Evolutionary conservation across 345 rosid genomes (phyloP).

Genomic region (Carallia pectinifolia): DNA sequence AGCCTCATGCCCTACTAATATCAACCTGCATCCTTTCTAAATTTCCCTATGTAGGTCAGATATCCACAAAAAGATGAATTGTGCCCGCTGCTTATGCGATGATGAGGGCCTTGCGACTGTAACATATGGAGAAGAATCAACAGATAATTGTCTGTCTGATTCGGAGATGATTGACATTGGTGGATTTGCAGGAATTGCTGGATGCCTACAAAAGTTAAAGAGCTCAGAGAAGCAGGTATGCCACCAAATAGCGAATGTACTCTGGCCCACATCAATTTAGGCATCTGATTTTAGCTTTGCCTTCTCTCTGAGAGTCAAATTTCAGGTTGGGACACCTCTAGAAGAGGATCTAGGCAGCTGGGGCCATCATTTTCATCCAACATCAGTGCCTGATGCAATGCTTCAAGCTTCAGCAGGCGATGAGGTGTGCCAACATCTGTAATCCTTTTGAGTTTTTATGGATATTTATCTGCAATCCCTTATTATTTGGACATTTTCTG

Average conservation of each 20-base stretch:
- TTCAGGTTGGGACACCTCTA: conserved; percentile 79
- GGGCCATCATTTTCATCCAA: conserved; percentile 82
- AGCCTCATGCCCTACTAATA: not conserved
- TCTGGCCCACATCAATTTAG: not conserved
- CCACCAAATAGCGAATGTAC: not conserved
- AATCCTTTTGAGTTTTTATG: too few relatives aligned
- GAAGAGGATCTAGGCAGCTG: conserved; percentile 89
- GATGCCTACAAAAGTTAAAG: conserved; percentile 62
- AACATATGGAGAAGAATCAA: conserved; percentile 31
- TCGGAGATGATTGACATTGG: conserved; percentile 58
- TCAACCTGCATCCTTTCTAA: not conserved
- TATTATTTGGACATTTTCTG: too few relatives aligned
- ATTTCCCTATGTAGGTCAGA: conserved; percentile 60
- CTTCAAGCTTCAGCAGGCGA: conserved; percentile 94
- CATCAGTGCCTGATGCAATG: conserved; percentile 73
- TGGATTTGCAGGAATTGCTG: conserved; percentile 81
- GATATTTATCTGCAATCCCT: too few relatives aligned
- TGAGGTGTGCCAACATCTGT: conserved; percentile 48
- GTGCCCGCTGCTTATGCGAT: conserved; percentile 54
- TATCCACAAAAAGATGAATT: conserved; percentile 84
- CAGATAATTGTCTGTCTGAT: conserved; percentile 22
- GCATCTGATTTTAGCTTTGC: conserved; percentile 6
- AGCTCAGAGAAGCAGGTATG: conserved; percentile 82
- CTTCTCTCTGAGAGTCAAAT: conserved; percentile 14
- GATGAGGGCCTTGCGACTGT: conserved; percentile 28